Conservation (phyloP, 2,329 filamentous ascomycete species). For the Fusarium mangiferae region DNA sequence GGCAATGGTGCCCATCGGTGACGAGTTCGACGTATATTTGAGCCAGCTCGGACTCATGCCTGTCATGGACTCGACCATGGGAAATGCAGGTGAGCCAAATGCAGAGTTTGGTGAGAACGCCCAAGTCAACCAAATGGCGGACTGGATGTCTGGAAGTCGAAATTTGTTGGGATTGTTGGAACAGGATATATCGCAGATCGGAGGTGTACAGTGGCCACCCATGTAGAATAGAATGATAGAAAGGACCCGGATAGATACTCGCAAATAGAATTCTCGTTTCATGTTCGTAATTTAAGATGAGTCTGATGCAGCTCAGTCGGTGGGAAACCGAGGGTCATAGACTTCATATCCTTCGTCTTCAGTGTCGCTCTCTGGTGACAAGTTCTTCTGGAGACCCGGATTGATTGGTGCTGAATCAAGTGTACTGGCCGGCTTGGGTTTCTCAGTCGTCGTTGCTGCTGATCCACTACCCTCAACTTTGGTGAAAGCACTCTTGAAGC, state of each 20-base stretch:
- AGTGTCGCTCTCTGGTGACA: constrained; percentile 66
- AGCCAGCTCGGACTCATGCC: constrained; percentile 71
- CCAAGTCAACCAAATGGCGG: constrained; percentile 62
- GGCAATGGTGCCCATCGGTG: constrained; percentile 60
- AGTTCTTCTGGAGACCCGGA: constrained; percentile 35
- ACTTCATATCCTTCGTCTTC: constrained; percentile 78
- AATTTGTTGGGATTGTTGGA: constrained; percentile 74
- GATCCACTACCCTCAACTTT: constrained; percentile 55
- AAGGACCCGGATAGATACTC: constrained; percentile 1
- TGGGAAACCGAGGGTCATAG: constrained; percentile 70
- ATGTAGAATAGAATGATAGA: constrained; percentile 25
- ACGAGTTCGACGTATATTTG: constrained; percentile 73
- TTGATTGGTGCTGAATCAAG: constrained; percentile 34
- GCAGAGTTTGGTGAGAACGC: constrained; percentile 40
- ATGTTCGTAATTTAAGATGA: neutral
- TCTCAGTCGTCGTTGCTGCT: constrained; percentile 53
- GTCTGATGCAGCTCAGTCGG: constrained; percentile 59
- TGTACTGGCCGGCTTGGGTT: constrained; percentile 47
- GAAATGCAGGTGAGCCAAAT: constrained; percentile 26
- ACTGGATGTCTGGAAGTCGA: constrained; percentile 74
- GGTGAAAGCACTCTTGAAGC: constrained; percentile 82
- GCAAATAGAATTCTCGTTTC: neutral
- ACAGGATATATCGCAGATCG: constrained; percentile 64
- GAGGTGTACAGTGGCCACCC: constrained; percentile 49
- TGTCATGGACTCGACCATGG: constrained; percentile 45